A percentile compares a stretch with the other conserved stretches of the same genome.
These are phyloP conservation scores for Mortierella sp. DNA, from an alignment of 371 early-diverging fungal genomes.

Conservation along the genomic window DNA sequence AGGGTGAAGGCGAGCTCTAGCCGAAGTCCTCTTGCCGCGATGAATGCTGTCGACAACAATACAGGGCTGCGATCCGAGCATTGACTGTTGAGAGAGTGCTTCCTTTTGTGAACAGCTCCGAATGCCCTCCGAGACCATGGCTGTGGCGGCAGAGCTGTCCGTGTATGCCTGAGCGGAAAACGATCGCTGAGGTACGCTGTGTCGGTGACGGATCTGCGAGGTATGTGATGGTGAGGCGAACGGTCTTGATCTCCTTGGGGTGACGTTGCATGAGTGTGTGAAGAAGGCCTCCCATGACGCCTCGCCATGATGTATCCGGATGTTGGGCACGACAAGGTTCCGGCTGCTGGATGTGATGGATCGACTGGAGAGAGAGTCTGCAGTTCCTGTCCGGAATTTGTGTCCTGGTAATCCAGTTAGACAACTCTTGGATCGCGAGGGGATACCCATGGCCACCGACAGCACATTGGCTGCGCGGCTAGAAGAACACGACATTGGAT, in stretches of 20 bases:
- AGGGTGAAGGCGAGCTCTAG: slow-evolving; percentile 24
- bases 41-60: slow-evolving; percentile 39
- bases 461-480: slow-evolving; percentile 54
- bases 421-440: slow-evolving; percentile 37
- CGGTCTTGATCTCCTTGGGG: slow-evolving; percentile 27
- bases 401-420: slow-evolving; percentile 22
- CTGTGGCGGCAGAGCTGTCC: slow-evolving; percentile 14
- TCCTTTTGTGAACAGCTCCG: slow-evolving; percentile 27
- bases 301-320: slow-evolving; percentile 13
- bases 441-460: slow-evolving; percentile 50
- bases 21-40: slow-evolving; percentile 37
- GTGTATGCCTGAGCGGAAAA: slow-evolving; percentile 37
- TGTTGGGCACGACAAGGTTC: not conserved
- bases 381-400: slow-evolving; percentile 18
- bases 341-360: slow-evolving; percentile 10
- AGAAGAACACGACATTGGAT: slow-evolving; percentile 49
- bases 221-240: slow-evolving; percentile 13
- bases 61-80: slow-evolving; percentile 39
- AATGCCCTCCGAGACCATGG: slow-evolving; percentile 13
- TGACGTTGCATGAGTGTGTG: slow-evolving; percentile 24
- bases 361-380: slow-evolving; percentile 6
- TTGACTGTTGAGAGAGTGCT: slow-evolving; percentile 31
- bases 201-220: slow-evolving; percentile 25
- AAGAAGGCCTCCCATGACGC: slow-evolving; percentile 44
- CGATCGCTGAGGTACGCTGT: slow-evolving; percentile 21